Conservation (phyloP, 371 early-diverging fungal species). For the Coemansia sp. region DNA sequence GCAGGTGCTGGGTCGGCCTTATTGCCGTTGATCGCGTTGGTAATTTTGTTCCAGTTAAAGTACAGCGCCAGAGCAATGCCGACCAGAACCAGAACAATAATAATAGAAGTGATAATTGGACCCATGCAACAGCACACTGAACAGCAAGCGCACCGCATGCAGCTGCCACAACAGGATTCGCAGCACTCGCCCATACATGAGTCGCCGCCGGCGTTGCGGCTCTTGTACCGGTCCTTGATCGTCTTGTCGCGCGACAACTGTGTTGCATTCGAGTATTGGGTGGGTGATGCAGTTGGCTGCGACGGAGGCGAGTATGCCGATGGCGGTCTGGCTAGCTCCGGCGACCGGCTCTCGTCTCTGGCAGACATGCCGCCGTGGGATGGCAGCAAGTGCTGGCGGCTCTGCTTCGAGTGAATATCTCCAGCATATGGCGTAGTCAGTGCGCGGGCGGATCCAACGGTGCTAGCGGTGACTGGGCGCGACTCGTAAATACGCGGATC, state of each 20-base stretch:
- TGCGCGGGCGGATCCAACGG: constrained; percentile 9
- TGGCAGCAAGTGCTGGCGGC: constrained; percentile 26
- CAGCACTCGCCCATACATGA: constrained; percentile 51
- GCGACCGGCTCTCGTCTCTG: constrained; percentile 2
- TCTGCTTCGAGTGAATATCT: constrained; percentile 11
- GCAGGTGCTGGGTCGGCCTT: background rate
- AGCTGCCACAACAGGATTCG: constrained; percentile 40
- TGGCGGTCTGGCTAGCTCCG: constrained; percentile 15
- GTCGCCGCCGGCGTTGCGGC: constrained; percentile 44
- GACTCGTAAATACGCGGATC: constrained; percentile 5
- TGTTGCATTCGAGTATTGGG: constrained; percentile 15
- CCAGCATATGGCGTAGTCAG: constrained; percentile 7
- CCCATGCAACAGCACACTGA: constrained; percentile 31
- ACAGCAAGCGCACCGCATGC: constrained; percentile 39
- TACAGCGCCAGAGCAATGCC: constrained; percentile 45
- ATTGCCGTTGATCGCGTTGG: constrained; percentile 11
- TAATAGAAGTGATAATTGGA: constrained; percentile 28
- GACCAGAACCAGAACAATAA: constrained; percentile 24
- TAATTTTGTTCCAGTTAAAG: constrained; percentile 47
- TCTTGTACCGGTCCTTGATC: constrained; percentile 35
- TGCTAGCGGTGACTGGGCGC: constrained; percentile 16
- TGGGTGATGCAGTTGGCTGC: constrained; percentile 14
- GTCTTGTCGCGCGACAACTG: constrained; percentile 43
- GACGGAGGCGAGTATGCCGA: constrained; percentile 34
- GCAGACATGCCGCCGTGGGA: background rate